phyloP scores from a whole-genome alignment of 2,329 filamentous ascomycete species.

The Colletotrichum viniferum region DNA sequence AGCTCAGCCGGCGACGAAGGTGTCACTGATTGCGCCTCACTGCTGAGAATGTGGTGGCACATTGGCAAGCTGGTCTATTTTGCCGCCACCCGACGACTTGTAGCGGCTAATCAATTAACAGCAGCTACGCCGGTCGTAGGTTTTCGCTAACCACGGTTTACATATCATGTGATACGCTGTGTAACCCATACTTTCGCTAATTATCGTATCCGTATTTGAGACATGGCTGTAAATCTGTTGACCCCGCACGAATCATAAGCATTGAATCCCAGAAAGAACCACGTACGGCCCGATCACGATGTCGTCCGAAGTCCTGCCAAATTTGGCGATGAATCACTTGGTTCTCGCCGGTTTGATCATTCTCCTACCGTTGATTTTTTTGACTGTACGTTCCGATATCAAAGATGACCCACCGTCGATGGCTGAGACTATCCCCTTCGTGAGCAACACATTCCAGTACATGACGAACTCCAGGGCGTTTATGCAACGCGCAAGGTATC shows the following conservation, averaged over 20 bases:
- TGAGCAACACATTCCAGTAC: conserved; percentile 24
- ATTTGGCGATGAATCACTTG: not conserved
- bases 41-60: not conserved
- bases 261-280: not conserved
- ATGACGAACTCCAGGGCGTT: conserved; percentile 17
- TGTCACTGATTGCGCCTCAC: not conserved
- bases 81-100: not conserved
- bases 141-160: not conserved
- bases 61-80: not conserved
- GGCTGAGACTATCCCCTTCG: conserved; percentile 20
- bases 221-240: not conserved
- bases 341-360: not conserved
- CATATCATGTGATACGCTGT: not conserved
- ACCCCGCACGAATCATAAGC: not conserved
- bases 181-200: not conserved
- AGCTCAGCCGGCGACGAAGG: not conserved
- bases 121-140: not conserved
- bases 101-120: not conserved
- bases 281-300: not conserved
- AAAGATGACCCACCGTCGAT: conserved; percentile 6
- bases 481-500: conserved; percentile 12
- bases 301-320: not conserved
- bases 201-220: not conserved
- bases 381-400: not conserved
- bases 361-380: not conserved